These are phyloP conservation scores for Herpotrichia juniperi DNA, from an alignment of 2,329 filamentous ascomycete genomes.

Conservation along the genomic window DNA sequence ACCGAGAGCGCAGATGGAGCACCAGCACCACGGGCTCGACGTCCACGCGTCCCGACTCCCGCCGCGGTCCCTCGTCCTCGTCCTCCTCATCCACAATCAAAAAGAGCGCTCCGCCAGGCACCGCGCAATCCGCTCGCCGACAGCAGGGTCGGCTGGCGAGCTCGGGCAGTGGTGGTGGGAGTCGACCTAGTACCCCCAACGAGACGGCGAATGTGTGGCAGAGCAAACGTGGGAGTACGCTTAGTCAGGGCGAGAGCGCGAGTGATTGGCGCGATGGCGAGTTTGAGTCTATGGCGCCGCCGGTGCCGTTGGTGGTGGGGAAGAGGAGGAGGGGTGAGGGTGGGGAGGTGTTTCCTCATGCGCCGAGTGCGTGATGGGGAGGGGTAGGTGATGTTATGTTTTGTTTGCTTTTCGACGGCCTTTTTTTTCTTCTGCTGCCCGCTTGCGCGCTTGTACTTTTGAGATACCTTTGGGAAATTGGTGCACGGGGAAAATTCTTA, in stretches of 20 bases:
- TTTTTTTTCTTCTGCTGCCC: neutral
- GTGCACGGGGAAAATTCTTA: neutral
- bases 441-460: neutral
- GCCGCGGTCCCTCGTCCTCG: conserved; percentile 16
- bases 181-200: conserved; percentile 32
- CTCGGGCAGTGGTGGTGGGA: conserved; percentile 5
- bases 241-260: conserved; percentile 36
- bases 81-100: conserved; percentile 16
- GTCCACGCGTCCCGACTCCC: conserved; percentile 27
- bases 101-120: conserved; percentile 17
- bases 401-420: neutral
- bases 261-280: conserved; percentile 12
- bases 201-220: conserved; percentile 31
- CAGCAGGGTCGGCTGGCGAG: conserved; percentile 18
- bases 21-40: conserved; percentile 38
- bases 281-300: conserved; percentile 1
- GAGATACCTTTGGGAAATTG: neutral
- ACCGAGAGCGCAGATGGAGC: conserved; percentile 39
- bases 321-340: conserved; percentile 4
- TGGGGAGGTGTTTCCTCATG: conserved; percentile 20
- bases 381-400: neutral
- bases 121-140: conserved; percentile 34
- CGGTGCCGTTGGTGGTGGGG: conserved; percentile 4
- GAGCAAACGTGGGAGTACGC: conserved; percentile 39
- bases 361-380: conserved; percentile 30